Conservation (phyloP, 228 moss, liverwort and hornwort species). For the Sphagnum fallax region DNA sequence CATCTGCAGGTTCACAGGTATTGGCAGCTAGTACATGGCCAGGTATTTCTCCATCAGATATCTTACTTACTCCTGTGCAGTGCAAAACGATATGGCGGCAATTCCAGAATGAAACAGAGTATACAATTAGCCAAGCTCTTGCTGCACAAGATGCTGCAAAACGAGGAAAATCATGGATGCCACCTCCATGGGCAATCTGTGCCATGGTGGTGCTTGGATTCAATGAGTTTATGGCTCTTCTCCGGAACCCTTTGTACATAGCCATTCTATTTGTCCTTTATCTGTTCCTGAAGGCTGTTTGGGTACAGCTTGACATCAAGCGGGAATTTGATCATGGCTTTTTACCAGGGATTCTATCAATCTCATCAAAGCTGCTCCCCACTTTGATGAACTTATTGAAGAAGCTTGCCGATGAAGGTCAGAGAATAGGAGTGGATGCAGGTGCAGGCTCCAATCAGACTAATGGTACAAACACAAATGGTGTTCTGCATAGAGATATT, state of each 20-base stretch:
- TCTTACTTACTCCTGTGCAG: slow-evolving; percentile 75
- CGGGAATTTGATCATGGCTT: slow-evolving; percentile 74
- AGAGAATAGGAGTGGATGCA: slow-evolving; percentile 14
- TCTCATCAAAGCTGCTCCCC: slow-evolving; percentile 80
- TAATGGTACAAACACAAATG: slow-evolving; percentile 15
- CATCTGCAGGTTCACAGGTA: slow-evolving; percentile 45
- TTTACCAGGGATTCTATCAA: slow-evolving; percentile 62
- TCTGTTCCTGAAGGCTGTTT: slow-evolving; percentile 74
- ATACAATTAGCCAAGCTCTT: slow-evolving; percentile 80
- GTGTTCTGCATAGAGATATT: slow-evolving; percentile 8
- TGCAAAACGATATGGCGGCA: slow-evolving; percentile 91
- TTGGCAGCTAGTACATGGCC: slow-evolving; percentile 84
- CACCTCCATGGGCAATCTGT: slow-evolving; percentile 87
- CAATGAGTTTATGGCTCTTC: slow-evolving; percentile 89
- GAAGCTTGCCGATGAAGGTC: slow-evolving; percentile 71
- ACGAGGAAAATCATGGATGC: slow-evolving; percentile 68
- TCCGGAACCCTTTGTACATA: slow-evolving; percentile 78
- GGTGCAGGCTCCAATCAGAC: neutral
- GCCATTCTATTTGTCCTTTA: slow-evolving; percentile 61
- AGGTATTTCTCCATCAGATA: slow-evolving; percentile 47
- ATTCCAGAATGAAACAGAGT: slow-evolving; percentile 90
- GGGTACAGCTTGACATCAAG: slow-evolving; percentile 78
- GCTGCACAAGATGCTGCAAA: slow-evolving; percentile 77
- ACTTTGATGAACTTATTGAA: slow-evolving; percentile 77
- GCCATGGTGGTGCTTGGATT: slow-evolving; percentile 87